Percentiles rank a stretch among this genome's conserved stretches.
Conservation (phyloP, 371 early-diverging fungal genomes). For the Basidiobolus meristosporus region DNA sequence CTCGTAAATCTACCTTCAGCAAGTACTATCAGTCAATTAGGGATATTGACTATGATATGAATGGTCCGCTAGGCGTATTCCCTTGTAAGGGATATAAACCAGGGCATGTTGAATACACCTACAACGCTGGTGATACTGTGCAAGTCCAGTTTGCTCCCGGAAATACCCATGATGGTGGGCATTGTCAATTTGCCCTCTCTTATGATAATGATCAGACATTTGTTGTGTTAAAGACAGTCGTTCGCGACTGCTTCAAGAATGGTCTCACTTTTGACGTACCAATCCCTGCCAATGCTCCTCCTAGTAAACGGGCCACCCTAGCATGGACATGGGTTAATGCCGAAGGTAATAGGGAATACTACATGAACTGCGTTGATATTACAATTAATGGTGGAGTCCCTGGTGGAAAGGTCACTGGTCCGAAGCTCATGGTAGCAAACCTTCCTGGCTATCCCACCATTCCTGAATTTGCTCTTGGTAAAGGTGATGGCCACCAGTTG, state of each 20-base stretch:
- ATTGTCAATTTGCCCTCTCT: constrained; percentile 4
- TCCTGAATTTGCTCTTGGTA: constrained; percentile 17
- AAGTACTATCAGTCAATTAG: not conserved
- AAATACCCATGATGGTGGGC: constrained; percentile 3
- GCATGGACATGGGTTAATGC: constrained; percentile 50
- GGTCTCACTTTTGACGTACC: constrained; percentile 1
- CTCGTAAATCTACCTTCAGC: constrained; percentile 2
- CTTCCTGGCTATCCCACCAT: constrained; percentile 11
- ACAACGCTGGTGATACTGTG: not conserved
- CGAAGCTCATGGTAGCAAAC: constrained; percentile 25
- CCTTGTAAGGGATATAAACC: not conserved
- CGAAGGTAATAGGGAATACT: constrained; percentile 33
- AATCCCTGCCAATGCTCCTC: not conserved
- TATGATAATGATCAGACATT: constrained; percentile 7
- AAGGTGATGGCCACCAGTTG: constrained; percentile 14
- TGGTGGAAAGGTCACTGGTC: constrained; percentile 17
- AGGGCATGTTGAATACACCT: not conserved
- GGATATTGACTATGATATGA: constrained; percentile 1
- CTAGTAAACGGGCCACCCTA: constrained; percentile 11
- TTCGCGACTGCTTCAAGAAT: not conserved
- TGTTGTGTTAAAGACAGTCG: constrained; percentile 2
- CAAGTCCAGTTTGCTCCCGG: not conserved
- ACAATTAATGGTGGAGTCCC: constrained; percentile 10
- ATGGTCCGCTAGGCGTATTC: constrained; percentile 1
- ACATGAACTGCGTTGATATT: constrained; percentile 51